A percentile compares a stretch with the other conserved stretches of the same genome.
phyloP scores from a whole-genome alignment of 768 basidiomycete species.

The Amyloporia xantha region DNA sequence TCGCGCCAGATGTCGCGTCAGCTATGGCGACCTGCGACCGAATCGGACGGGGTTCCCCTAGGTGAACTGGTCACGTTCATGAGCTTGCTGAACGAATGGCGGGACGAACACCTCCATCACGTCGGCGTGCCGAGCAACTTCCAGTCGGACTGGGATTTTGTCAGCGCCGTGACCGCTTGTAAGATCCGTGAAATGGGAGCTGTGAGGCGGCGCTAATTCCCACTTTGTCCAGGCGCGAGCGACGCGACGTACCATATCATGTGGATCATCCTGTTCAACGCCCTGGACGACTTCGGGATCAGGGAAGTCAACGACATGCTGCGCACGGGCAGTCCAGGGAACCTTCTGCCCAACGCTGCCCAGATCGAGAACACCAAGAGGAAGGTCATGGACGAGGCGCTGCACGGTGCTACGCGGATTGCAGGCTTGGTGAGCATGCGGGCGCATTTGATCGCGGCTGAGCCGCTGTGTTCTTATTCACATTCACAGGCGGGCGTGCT shows the following conservation, averaged over 20 bases:
- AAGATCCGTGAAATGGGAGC: slow-evolving; percentile 17
- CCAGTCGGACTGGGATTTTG: slow-evolving; percentile 86
- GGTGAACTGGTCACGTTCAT: slow-evolving; percentile 55
- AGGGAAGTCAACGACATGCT: slow-evolving; percentile 56
- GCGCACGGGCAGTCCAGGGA: slow-evolving; percentile 29
- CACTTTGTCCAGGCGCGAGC: slow-evolving; percentile 59
- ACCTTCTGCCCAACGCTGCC: slow-evolving; percentile 32
- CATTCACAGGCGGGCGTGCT: slow-evolving; percentile 63
- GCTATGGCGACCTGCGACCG: slow-evolving; percentile 74
- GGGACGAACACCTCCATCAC: slow-evolving; percentile 62
- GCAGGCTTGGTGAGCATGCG: slow-evolving; percentile 77
- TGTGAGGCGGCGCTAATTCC: slow-evolving; percentile 31
- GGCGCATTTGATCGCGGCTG: no score
- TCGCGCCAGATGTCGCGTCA: slow-evolving; percentile 76
- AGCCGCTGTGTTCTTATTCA: no score
- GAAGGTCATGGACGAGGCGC: slow-evolving; percentile 72
- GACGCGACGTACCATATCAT: slow-evolving; percentile 89
- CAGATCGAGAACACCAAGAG: slow-evolving; percentile 59
- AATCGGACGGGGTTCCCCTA: slow-evolving; percentile 70
- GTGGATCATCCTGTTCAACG: slow-evolving; percentile 81
- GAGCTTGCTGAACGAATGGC: slow-evolving; percentile 59
- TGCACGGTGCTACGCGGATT: slow-evolving; percentile 82
- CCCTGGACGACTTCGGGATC: slow-evolving; percentile 80
- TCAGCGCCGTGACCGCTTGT: slow-evolving; percentile 63
- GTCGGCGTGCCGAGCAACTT: slow-evolving; percentile 87